phyloP scores from a whole-genome alignment of 192 early-diverging fungal genomes.

The Chytriomyces hyalinus region DNA sequence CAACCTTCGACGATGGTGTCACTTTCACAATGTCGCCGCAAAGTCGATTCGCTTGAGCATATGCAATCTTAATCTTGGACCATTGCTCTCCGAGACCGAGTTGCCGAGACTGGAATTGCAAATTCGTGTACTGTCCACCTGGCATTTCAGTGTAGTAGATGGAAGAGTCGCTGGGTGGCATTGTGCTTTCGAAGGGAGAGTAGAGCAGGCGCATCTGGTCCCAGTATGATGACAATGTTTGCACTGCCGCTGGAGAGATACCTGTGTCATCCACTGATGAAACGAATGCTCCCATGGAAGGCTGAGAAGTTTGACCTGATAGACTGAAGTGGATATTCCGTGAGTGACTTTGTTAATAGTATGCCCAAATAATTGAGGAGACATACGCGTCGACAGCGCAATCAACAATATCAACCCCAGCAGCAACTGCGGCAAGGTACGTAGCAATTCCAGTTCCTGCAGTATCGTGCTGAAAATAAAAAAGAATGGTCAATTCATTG shows the following conservation, averaged over 20 bases:
- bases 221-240: slow-evolving; percentile 93
- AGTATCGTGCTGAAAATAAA: slow-evolving; percentile 75
- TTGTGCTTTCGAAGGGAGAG: slow-evolving; percentile 94
- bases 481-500: slow-evolving; percentile 34
- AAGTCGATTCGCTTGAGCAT: slow-evolving; percentile 86
- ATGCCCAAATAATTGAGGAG: neutral
- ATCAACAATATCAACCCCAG: slow-evolving; percentile 91
- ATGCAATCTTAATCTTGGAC: slow-evolving; percentile 88
- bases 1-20: slow-evolving; percentile 96
- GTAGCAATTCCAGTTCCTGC: slow-evolving; percentile 95
- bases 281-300: slow-evolving; percentile 94
- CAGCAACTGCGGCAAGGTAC: slow-evolving; percentile 90
- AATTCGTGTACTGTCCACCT: slow-evolving; percentile 96
- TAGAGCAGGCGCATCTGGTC: slow-evolving; percentile 94
- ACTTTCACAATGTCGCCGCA: slow-evolving; percentile 98
- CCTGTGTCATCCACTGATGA: slow-evolving; percentile 89
- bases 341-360: neutral
- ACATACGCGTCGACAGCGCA: slow-evolving; percentile 80
- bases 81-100: slow-evolving; percentile 91
- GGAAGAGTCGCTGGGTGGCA: slow-evolving; percentile 87
- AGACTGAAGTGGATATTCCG: slow-evolving; percentile 51
- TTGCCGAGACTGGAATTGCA: slow-evolving; percentile 96
- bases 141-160: slow-evolving; percentile 98
- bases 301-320: slow-evolving; percentile 96
- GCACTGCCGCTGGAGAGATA: slow-evolving; percentile 77